These are phyloP conservation scores for Cucurbitaria berberidis DNA, from an alignment of 2,329 filamentous ascomycete genomes.

Conservation along the genomic window DNA sequence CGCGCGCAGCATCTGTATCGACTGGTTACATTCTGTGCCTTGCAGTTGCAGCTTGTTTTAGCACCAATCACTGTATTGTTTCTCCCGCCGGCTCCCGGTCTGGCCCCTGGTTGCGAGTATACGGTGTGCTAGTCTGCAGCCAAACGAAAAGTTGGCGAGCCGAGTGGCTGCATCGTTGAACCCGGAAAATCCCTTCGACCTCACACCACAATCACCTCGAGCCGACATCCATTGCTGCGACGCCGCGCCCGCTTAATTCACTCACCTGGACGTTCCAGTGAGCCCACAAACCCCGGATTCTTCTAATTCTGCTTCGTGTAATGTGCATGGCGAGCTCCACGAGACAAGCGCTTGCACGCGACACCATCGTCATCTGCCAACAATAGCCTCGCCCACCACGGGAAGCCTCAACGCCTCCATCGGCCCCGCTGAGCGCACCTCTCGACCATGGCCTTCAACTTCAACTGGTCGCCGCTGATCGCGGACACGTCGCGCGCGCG, in stretches of 20 bases:
- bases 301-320: conserved; percentile 15
- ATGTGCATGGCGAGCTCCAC: conserved; percentile 41
- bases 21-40: background rate
- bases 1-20: too few species aligned
- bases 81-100: background rate
- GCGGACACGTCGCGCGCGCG: conserved; percentile 91
- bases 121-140: conserved; percentile 3
- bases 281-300: conserved; percentile 15
- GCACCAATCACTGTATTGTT: conserved; percentile 11
- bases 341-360: conserved; percentile 45
- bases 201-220: conserved; percentile 33
- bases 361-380: conserved; percentile 37
- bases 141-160: conserved; percentile 28
- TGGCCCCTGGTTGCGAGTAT: too few species aligned
- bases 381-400: conserved; percentile 20
- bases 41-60: background rate
- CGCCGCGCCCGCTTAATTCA: background rate
- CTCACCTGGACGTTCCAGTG: background rate
- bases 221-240: background rate
- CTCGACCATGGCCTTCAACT: conserved; percentile 92
- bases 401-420: conserved; percentile 25
- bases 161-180: background rate
- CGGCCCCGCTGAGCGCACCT: conserved; percentile 3
- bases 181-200: conserved; percentile 36
- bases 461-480: conserved; percentile 99